A percentile compares a stretch with the other conserved stretches of the same genome.
These are phyloP conservation scores for Neurospora tetrasperma DNA, from an alignment of 495 filamentous ascomycete species.

Conservation along the genomic window DNA sequence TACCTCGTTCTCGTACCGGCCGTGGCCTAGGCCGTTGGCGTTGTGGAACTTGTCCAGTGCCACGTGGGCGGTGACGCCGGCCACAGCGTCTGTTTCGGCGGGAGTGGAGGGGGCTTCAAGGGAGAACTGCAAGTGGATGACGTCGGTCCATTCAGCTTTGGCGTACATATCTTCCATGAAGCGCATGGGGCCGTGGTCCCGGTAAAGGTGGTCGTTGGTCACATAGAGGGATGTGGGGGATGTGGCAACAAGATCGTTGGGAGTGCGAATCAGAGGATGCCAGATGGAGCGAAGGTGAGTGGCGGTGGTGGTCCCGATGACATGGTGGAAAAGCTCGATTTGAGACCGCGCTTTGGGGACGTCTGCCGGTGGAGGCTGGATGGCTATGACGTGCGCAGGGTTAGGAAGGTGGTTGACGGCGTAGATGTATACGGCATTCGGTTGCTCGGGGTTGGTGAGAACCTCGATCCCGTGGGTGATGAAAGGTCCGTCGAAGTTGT, in stretches of 20 bases:
- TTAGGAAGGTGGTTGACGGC: constrained; percentile 47
- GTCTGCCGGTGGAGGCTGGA: constrained; percentile 4
- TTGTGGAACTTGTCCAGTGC: constrained; percentile 36
- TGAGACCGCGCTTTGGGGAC: constrained; percentile 28
- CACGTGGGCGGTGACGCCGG: constrained; percentile 35
- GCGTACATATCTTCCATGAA: constrained; percentile 30
- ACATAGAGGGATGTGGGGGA: constrained; percentile 43
- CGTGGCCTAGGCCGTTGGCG: constrained; percentile 50
- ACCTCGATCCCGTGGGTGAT: constrained; percentile 53
- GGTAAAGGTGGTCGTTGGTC: constrained; percentile 52
- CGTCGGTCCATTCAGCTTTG: constrained; percentile 24
- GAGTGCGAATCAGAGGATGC: constrained; percentile 42
- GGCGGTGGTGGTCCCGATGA: constrained; percentile 21
- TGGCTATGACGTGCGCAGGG: constrained; percentile 3
- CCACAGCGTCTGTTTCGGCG: constrained; percentile 22
- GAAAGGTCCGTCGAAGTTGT: constrained; percentile 44
- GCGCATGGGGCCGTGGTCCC: constrained; percentile 33
- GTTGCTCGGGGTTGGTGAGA: constrained; percentile 32
- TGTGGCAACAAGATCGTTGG: constrained; percentile 48
- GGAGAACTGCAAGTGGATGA: constrained; percentile 15
- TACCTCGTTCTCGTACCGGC: constrained; percentile 35
- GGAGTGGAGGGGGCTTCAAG: constrained; percentile 11
- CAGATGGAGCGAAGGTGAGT: constrained; percentile 35
- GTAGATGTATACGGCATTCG: constrained; percentile 47
- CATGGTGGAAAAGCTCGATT: constrained; percentile 50